Evolutionary conservation across 1,284 basidiomycete genomes (phyloP).

Genomic region (Puccinia hordei): DNA sequence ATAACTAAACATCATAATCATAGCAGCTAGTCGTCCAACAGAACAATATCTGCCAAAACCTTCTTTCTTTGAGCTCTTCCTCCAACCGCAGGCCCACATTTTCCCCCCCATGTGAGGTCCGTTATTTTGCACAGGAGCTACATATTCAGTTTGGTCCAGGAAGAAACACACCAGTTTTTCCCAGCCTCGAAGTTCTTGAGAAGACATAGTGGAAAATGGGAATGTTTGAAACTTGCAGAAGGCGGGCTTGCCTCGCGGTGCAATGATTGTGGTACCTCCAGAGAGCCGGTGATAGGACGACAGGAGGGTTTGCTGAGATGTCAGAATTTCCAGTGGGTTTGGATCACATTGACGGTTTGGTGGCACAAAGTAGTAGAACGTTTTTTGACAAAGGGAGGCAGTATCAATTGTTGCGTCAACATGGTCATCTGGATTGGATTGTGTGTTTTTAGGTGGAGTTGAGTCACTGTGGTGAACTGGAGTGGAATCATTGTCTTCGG

Average conservation of each 20-base stretch:
- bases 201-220: neutral
- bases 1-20: neutral
- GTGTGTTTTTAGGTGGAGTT: neutral
- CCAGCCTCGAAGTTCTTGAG: neutral
- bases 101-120: neutral
- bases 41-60: neutral
- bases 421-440: neutral
- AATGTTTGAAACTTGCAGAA: neutral
- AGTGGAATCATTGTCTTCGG: neutral
- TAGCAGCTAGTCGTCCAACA: neutral
- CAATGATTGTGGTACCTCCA: neutral
- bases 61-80: neutral
- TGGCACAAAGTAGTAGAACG: neutral
- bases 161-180: conserved; percentile 4
- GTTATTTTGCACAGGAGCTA: neutral
- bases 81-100: conserved; percentile 12
- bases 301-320: neutral
- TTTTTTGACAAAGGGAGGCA: neutral
- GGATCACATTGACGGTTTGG: neutral
- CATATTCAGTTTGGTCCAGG: neutral
- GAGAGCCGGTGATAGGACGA: neutral
- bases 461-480: neutral
- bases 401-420: neutral
- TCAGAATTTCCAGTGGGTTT: neutral
- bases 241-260: neutral